Evolutionary conservation across 306 rosid genomes (phyloP).

Genomic region (Dryas octopetala): DNA sequence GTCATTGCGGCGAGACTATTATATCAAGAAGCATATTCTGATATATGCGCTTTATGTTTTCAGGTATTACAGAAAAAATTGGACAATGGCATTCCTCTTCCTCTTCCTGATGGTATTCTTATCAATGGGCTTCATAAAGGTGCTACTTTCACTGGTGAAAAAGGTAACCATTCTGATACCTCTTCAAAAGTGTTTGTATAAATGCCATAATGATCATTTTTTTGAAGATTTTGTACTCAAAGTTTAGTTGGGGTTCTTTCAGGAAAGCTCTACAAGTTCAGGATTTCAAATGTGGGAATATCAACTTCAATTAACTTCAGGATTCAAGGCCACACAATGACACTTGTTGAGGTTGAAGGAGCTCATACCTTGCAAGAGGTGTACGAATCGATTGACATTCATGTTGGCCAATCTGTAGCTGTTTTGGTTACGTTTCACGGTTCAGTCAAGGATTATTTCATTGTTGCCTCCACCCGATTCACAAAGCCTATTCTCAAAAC

Average conservation of each 20-base stretch:
- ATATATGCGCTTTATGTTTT: neutral
- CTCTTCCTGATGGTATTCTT: constrained; percentile 68
- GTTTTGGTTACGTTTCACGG: constrained; percentile 49
- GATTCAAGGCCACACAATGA: constrained; percentile 63
- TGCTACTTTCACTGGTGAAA: constrained; percentile 42
- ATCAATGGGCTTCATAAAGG: constrained; percentile 51
- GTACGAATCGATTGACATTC: constrained; percentile 65
- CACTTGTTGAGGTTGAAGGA: constrained; percentile 86
- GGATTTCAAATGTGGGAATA: constrained; percentile 72
- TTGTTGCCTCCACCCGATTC: constrained; percentile 70
- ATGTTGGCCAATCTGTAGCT: constrained; percentile 68
- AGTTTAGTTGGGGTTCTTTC: constrained; percentile 3
- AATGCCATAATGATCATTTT: neutral
- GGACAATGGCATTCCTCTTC: constrained; percentile 57
- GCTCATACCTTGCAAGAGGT: constrained; percentile 66
- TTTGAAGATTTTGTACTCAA: neutral
- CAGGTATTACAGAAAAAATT: constrained; percentile 52
- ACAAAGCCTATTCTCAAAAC: constrained; percentile 37
- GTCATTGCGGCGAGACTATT: neutral
- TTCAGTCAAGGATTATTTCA: constrained; percentile 39
- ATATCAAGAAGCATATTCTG: neutral
- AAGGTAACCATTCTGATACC: constrained; percentile 37
- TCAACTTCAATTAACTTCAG: constrained; percentile 64
- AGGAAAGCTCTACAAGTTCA: constrained; percentile 81
- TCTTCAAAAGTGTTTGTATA: neutral